phyloP scores from a whole-genome alignment of 2,329 filamentous ascomycete genomes.

The Alternaria alternata region DNA sequence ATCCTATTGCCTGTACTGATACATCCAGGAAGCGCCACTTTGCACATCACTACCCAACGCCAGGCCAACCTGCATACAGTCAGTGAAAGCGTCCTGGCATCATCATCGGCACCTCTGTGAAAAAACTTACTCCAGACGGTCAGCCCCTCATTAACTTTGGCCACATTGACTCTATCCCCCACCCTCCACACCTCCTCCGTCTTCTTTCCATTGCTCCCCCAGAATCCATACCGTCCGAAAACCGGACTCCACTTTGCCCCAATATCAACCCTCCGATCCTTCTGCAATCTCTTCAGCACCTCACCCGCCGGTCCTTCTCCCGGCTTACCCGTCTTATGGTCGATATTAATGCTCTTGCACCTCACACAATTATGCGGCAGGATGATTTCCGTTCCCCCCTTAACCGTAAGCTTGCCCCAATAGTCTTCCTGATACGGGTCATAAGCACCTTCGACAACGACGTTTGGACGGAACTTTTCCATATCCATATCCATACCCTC shows the following conservation, averaged over 20 bases:
- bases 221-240: slow-evolving; percentile 59
- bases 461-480: slow-evolving; percentile 58
- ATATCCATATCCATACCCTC: slow-evolving; percentile 53
- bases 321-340: slow-evolving; percentile 55
- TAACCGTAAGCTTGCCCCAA: slow-evolving; percentile 53
- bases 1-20: accelerated
- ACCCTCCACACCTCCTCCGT: slow-evolving; percentile 37
- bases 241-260: slow-evolving; percentile 58
- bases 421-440: slow-evolving; percentile 57
- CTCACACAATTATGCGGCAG: slow-evolving; percentile 57
- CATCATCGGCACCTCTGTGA: too few species aligned
- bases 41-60: neutral
- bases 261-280: slow-evolving; percentile 55
- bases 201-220: slow-evolving; percentile 30
- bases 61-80: slow-evolving; percentile 2
- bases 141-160: slow-evolving; percentile 49
- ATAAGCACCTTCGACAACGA: slow-evolving; percentile 53
- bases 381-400: slow-evolving; percentile 41
- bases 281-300: slow-evolving; percentile 57
- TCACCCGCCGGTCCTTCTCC: slow-evolving; percentile 49
- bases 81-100: neutral
- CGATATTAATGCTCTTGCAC: slow-evolving; percentile 58
- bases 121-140: slow-evolving; percentile 54
- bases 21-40: neutral
- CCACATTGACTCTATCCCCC: slow-evolving; percentile 56